These are phyloP conservation scores for Pleurotus djamor DNA, from an alignment of 768 basidiomycete genomes.

Conservation along the genomic window DNA sequence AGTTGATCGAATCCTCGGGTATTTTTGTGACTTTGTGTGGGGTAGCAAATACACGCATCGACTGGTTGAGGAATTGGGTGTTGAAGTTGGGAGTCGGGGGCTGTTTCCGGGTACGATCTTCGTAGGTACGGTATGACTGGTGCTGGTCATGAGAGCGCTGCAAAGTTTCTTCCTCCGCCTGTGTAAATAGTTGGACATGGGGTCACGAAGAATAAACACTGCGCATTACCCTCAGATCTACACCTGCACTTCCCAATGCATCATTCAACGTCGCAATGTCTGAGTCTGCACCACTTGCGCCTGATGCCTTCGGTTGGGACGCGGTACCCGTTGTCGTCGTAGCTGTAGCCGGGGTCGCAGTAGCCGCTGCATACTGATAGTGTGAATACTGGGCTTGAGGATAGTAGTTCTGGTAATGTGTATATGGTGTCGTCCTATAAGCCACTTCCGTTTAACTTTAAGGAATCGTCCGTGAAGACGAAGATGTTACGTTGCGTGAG, in stretches of 20 bases:
- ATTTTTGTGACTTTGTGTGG: conserved; percentile 67
- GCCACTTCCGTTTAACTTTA: conserved; percentile 12
- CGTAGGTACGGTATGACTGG: conserved; percentile 60
- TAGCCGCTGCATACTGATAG: conserved; percentile 38
- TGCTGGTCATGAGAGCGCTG: conserved; percentile 66
- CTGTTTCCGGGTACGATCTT: conserved; percentile 81
- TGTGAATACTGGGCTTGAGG: conserved; percentile 44
- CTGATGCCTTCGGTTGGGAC: conserved; percentile 28
- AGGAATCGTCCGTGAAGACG: conserved; percentile 13
- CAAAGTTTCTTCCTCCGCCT: conserved; percentile 87
- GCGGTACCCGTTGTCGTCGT: conserved; percentile 11
- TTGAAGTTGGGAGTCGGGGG: conserved; percentile 70
- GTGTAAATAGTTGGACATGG: not conserved
- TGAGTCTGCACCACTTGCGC: conserved; percentile 45
- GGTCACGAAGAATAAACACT: not conserved
- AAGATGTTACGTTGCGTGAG: conserved; percentile 38
- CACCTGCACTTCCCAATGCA: conserved; percentile 83
- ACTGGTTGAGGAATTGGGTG: conserved; percentile 57
- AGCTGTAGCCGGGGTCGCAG: conserved; percentile 18
- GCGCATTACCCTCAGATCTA: conserved; percentile 70
- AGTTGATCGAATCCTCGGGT: conserved; percentile 72
- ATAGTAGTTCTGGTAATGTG: conserved; percentile 46
- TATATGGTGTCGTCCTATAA: conserved; percentile 44
- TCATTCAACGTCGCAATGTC: conserved; percentile 83
- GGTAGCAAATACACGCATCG: conserved; percentile 65